Conservation (phyloP, 2,329 filamentous ascomycete genomes). For the Trichoderma arundinaceum region DNA sequence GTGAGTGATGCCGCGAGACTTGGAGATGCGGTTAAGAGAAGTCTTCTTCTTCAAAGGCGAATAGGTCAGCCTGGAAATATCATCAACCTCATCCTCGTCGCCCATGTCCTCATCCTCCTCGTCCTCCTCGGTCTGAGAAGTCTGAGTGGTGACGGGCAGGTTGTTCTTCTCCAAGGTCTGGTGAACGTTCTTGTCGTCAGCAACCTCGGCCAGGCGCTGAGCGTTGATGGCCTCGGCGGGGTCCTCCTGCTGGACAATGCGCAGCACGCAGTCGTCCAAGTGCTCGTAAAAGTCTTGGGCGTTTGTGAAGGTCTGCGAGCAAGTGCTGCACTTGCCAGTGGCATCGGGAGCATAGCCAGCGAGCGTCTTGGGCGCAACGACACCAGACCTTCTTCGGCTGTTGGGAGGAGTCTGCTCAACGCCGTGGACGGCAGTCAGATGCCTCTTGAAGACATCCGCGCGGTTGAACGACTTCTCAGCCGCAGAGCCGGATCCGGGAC, state of each 20-base stretch:
- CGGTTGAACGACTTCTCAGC: slow-evolving; percentile 96
- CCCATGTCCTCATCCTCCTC: slow-evolving; percentile 58
- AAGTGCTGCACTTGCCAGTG: slow-evolving; percentile 95
- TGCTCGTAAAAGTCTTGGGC: slow-evolving; percentile 99
- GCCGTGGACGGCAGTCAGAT: slow-evolving; percentile 86
- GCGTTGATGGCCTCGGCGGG: slow-evolving; percentile 72
- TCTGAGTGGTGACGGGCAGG: slow-evolving; percentile 52
- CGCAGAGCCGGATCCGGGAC: slow-evolving; percentile 83
- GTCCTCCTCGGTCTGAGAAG: slow-evolving; percentile 58
- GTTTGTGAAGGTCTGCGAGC: slow-evolving; percentile 85
- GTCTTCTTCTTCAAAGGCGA: slow-evolving; percentile 56
- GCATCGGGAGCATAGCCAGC: slow-evolving; percentile 75
- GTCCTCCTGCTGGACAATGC: slow-evolving; percentile 74
- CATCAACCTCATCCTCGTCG: slow-evolving; percentile 56
- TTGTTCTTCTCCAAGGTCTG: slow-evolving; percentile 69
- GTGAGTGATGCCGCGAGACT: slow-evolving; percentile 76
- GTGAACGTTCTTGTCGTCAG: slow-evolving; percentile 66
- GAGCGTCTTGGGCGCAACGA: slow-evolving; percentile 65
- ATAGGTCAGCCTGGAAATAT: slow-evolving; percentile 45
- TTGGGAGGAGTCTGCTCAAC: slow-evolving; percentile 94
- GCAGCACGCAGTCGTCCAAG: slow-evolving; percentile 77
- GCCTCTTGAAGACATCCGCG: slow-evolving; percentile 94
- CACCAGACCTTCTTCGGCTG: slow-evolving; percentile 72
- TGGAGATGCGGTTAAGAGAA: slow-evolving; percentile 63
- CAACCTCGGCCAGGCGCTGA: slow-evolving; percentile 68